Percentiles rank a stretch among this genome's conserved stretches.
phyloP scores from a whole-genome alignment of 176 grass and related monocot genomes.

The Melocanna baccifera region DNA sequence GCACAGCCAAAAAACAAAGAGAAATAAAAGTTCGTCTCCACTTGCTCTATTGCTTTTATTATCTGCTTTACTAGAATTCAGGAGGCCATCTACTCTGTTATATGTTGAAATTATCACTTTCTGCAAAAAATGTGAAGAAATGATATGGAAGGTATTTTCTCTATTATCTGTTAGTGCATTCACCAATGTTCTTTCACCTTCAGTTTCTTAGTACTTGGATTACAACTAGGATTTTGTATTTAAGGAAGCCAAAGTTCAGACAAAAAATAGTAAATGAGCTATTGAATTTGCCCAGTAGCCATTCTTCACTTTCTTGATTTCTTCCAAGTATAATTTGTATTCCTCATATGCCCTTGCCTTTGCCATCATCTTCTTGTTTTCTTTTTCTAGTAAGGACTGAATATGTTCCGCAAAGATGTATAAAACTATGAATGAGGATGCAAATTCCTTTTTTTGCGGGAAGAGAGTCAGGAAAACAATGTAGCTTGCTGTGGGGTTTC shows the following conservation, averaged over 20 bases:
- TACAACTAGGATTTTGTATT: background rate
- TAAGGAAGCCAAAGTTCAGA: background rate
- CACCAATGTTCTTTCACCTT: background rate
- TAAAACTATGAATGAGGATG: background rate
- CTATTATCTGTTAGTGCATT: background rate
- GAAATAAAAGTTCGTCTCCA: background rate
- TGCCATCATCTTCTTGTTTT: background rate
- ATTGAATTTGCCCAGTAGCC: background rate
- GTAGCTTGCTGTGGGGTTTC: conserved; percentile 3
- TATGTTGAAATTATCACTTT: background rate
- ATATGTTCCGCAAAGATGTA: background rate
- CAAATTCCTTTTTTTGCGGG: background rate
- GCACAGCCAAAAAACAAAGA: background rate
- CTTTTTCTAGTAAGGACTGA: background rate
- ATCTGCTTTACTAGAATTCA: background rate
- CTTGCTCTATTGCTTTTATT: background rate
- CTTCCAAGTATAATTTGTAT: background rate
- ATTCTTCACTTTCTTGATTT: background rate
- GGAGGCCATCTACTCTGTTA: background rate
- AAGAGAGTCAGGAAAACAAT: background rate
- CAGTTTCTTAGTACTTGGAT: background rate
- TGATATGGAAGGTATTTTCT: background rate
- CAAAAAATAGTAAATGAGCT: background rate
- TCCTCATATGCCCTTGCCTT: background rate
- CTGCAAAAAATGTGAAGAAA: background rate